A percentile compares a stretch with the other conserved stretches of the same genome.
Conservation (phyloP, 352 stramenopile genomes). For the Pythium sukuiense region DNA sequence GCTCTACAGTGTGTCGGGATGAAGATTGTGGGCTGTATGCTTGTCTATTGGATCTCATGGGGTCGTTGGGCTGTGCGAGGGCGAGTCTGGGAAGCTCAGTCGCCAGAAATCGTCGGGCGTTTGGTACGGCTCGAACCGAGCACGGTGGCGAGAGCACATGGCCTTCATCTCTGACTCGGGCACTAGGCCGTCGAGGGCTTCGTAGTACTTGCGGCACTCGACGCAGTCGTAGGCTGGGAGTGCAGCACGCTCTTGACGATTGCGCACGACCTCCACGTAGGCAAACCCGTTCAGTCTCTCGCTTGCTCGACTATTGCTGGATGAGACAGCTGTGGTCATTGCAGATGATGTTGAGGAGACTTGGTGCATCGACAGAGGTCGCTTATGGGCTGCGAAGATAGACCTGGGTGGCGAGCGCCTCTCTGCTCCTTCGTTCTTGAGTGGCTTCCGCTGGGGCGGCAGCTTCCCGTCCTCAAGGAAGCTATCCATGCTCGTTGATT, state of each 20-base stretch:
- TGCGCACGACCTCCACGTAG: slow-evolving; percentile 84
- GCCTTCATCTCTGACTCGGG: slow-evolving; percentile 40
- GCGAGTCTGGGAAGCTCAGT: slow-evolving; percentile 78
- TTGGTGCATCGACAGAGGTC: neutral
- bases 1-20: too few relatives aligned
- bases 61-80: slow-evolving; percentile 4
- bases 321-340: neutral
- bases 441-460: neutral
- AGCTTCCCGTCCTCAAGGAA: slow-evolving; percentile 9
- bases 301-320: neutral
- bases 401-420: neutral
- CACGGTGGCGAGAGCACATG: slow-evolving; percentile 75
- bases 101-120: slow-evolving; percentile 88
- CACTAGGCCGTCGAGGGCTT: slow-evolving; percentile 53
- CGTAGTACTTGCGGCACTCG: slow-evolving; percentile 82
- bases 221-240: slow-evolving; percentile 65
- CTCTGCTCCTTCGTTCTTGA: neutral
- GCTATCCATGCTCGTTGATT: neutral
- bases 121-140: slow-evolving; percentile 67
- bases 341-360: neutral
- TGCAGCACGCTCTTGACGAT: slow-evolving; percentile 53
- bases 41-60: neutral
- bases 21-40: too few relatives aligned
- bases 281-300: slow-evolving; percentile 33
- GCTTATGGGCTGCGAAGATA: neutral